Evolutionary conservation across 768 basidiomycete genomes (phyloP).

Genomic region (Xerocomus potaroensis): DNA sequence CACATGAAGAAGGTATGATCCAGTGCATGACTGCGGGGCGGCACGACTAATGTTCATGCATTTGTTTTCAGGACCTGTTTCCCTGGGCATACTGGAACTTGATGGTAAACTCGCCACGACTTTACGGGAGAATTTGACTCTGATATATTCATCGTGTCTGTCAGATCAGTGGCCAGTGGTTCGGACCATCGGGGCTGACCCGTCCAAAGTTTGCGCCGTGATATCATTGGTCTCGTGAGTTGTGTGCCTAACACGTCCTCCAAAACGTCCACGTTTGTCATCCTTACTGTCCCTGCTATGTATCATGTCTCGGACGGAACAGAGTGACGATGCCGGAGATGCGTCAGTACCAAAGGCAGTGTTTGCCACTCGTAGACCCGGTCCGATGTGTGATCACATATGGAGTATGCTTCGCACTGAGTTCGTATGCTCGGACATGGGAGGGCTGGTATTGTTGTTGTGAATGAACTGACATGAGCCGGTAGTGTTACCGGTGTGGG

Average conservation of each 20-base stretch:
- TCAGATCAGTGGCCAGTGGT: constrained; percentile 12
- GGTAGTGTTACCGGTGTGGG: neutral
- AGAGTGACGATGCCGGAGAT: neutral
- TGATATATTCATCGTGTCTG: neutral
- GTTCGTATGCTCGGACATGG: too few relatives aligned
- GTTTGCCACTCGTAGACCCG: neutral
- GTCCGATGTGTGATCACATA: constrained; percentile 5
- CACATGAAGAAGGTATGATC: constrained; percentile 64
- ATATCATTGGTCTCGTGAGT: constrained; percentile 1
- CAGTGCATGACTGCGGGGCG: neutral
- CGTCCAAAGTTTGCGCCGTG: constrained; percentile 25
- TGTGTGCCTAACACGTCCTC: neutral
- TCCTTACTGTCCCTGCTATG: neutral
- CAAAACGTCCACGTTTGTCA: constrained; percentile 7
- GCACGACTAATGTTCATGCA: neutral
- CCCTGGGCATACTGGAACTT: constrained; percentile 66
- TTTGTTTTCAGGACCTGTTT: constrained; percentile 28
- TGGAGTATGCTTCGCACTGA: too few relatives aligned
- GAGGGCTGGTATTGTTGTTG: too few relatives aligned
- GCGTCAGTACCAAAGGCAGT: neutral
- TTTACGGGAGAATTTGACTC: neutral
- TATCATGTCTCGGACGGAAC: constrained; percentile 14
- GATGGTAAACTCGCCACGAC: constrained; percentile 50
- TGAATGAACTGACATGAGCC: too few relatives aligned
- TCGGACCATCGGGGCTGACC: constrained; percentile 1